Evolutionary conservation across 2,329 filamentous ascomycete genomes (phyloP).

Genomic region (Cordyceps javanica): DNA sequence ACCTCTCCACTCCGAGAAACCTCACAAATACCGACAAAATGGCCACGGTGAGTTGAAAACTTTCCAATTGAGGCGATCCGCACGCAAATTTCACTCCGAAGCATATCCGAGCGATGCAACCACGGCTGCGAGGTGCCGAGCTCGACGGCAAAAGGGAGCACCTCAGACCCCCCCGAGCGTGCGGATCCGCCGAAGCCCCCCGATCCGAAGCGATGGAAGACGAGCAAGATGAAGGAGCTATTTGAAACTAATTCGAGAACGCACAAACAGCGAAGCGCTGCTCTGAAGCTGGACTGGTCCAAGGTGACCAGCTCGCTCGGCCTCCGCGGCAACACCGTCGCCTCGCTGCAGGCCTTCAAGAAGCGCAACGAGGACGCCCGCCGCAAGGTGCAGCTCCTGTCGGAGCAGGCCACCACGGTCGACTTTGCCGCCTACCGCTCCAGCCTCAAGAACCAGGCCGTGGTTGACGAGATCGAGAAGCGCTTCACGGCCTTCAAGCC

Average conservation of each 20-base stretch:
- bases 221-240: background rate
- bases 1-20: constrained; percentile 43
- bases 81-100: constrained; percentile 2
- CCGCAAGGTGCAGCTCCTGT: constrained; percentile 81
- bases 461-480: constrained; percentile 96
- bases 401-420: constrained; percentile 76
- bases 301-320: constrained; percentile 91
- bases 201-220: constrained; percentile 1
- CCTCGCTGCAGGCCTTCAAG: constrained; percentile 93
- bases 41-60: constrained; percentile 57
- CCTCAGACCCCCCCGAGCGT: background rate
- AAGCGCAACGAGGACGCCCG: constrained; percentile 99
- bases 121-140: background rate
- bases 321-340: constrained; percentile 89
- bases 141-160: background rate
- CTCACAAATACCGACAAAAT: constrained; percentile 51
- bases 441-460: constrained; percentile 89
- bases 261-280: constrained; percentile 77
- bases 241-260: background rate
- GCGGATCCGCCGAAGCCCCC: constrained; percentile 14
- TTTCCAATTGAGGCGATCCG: constrained; percentile 22
- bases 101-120: background rate
- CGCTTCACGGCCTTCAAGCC: constrained; percentile 90
- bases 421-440: constrained; percentile 93
- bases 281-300: constrained; percentile 98